Evolutionary conservation across 1,284 basidiomycete species (phyloP), one percentile per base, ranked within the genome.

Genomic region (Volvariella surrecta): DNA sequence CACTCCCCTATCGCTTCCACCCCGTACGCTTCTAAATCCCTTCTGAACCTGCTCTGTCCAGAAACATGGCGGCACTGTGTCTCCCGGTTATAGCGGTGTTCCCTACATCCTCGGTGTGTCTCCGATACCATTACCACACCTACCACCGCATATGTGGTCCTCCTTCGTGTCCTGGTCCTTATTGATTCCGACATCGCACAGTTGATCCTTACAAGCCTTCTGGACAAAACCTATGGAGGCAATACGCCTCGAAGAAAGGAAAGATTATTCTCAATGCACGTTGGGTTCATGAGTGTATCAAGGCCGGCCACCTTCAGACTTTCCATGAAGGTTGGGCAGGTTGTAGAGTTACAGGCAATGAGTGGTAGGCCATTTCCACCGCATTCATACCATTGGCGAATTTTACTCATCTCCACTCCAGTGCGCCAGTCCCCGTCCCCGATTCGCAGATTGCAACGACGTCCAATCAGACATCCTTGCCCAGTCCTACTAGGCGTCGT

Each of bases 161-260:
- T 19, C 17, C 32, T 38, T n/a, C 45, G 22, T 18, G 37, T 39
- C 13, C 34, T 47, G 34, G 45, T 32, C 39, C 34, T 45, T 49
- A 47, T 39, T 52, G 47, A 49, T 48, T 41, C 44, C 52, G 39
- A 47, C 45, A 45, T 41, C 46, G 50, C 44, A n/a, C 47, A 83
- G 82, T 85, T 48, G 79, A 89, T 53, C 81, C 87, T 4, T 71
- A 78, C 51, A 83, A 80, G 52, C 69, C 77, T 46, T 82, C 83
- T n/a, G 87, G 86, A 3, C 85, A 89, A 58, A 86, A 76, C 52
- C 58, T 89, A 2, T 87, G 74, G 58, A 74, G 83, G 22, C 82
- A 86, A 53, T 89, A 85, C 58, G 73, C 70, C 2, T 71, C 73
- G 37, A 88, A 87, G 63, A 88, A 84, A 58, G 77, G 74, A 24